Base-by-base conservation (phyloP, 352 stramenopile genomes). In the Pythium rishiriense region DNA sequence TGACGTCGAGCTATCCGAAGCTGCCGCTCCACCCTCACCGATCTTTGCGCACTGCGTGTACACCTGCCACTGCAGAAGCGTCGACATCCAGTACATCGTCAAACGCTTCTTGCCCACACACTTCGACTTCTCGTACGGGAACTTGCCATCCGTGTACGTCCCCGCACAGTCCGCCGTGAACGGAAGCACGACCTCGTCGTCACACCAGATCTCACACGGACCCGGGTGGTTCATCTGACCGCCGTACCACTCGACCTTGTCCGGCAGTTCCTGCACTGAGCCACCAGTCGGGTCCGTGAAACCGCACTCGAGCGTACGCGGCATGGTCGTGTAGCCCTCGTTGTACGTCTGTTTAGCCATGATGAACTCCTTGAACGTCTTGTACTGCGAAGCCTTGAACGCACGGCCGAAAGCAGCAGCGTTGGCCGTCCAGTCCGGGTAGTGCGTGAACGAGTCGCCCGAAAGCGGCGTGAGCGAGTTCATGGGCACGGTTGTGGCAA, bases 141-240 rank as follows among this genome's bases (percentile, higher is more conserved):
- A 59, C 14, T 65, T 69, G 37, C 66, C 62, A 42, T 63, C 66
- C n/a, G 53, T 39, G 50, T 75, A 86, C 25, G 56, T 73, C 43
- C 54, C 24, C 9, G 69, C 35, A 37, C 78, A 82, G 58, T 79
- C 71, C 53, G 66, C 72, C 25, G 79, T 53, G 28, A 76, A 66
- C 17, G 41, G 41, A 49, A 76, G 53, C 22, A 53, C 70, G 21
- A 68, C 51, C 28, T 70, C 70, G 48, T 74, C 55, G 60, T 76
- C 70, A 55, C 73, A 81, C 70, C 68, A 83, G 53, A 58, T 58
- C 58, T 85, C 73, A 29, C 75, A 86, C n/a, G 75, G 75, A 0
- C 77, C 77, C 21, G 50, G 43, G 65, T 86, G 77, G 25, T 59
- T 58, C 28, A 63, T 42, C 6, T 70, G 63, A 39, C 81, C 77